A percentile compares a stretch with the other conserved stretches of the same genome.
phyloP scores from a whole-genome alignment of 2,329 filamentous ascomycete genomes.

The Cordyceps tenuipes region DNA sequence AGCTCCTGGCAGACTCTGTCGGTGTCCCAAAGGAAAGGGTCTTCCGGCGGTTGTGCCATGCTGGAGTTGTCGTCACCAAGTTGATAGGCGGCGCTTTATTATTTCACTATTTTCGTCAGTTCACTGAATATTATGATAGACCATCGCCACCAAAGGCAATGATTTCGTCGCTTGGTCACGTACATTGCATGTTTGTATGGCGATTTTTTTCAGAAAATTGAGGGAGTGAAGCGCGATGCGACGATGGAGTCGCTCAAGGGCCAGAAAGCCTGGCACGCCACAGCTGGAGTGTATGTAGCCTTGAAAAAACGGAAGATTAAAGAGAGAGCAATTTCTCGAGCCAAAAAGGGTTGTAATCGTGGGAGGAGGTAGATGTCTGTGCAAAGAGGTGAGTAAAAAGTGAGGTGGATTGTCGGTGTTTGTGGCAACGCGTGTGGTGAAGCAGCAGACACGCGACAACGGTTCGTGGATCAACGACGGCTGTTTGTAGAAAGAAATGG shows the following conservation, averaged over 20 bases:
- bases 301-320: neutral
- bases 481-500: neutral
- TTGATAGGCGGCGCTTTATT: neutral
- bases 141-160: neutral
- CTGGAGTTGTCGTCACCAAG: neutral
- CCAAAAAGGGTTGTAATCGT: too few relatives aligned
- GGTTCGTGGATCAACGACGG: neutral
- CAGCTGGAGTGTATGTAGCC: neutral
- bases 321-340: too few relatives aligned
- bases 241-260: too few relatives aligned
- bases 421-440: neutral
- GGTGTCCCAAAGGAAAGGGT: constrained; percentile 69
- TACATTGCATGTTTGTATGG: neutral
- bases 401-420: neutral
- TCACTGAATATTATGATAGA: neutral
- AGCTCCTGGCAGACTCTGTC: constrained; percentile 60
- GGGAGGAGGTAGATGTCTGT: neutral
- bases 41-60: constrained; percentile 29
- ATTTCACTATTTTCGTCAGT: neutral
- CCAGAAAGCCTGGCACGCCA: neutral
- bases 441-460: neutral
- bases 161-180: neutral
- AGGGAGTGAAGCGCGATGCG: neutral
- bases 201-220: neutral
- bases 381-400: neutral